Evolutionary conservation across 202 grass and related monocot genomes (phyloP), one percentile per base, ranked within the genome.

Genomic region (Schoenoplectus tabernaemontani): DNA sequence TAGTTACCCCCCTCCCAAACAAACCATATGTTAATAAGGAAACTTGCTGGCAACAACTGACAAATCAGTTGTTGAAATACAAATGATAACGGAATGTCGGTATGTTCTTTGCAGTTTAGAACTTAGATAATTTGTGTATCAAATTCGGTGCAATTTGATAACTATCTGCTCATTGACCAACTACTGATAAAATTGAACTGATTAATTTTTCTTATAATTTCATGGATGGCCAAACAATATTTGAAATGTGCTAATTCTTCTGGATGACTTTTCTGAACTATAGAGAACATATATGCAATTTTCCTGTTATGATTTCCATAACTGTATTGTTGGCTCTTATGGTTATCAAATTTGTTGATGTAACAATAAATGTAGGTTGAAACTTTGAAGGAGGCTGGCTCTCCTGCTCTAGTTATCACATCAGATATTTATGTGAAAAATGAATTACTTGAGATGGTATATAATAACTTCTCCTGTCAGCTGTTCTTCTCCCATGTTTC

Each of bases 361-460:
- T 37, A 37, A 37, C 78, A 58, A 24, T 83, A 33, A 81, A 82
- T 89, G 17, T 59, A 98, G 95, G 95, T 98, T 85, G 91, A 88
- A 86, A 88, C 86, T 86, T 89, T 98, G 78, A 88, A 83, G 78
- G 85, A 84, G 37, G 91, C 93, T 78, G 91, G 91, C 41, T 90
- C 85, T 54, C 96, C 96, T 16, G 90, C 92, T 57, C 89, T 90
- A 84, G 91, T 95, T 53, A 86, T 95, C 83, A 95, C 91, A 59
- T 98, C 91, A 1, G 89, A 98, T 95, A 86, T 86, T 59, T 81
- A 87, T 83, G 87, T 90, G 75, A 90, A 95, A 85, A 92, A 91
- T 58, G 85, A 88, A 83, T 90, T 91, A 19, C 83, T 93, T 88
- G 89, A 81, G 64, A 88, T 91, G 81, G 89, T 98, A 87, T 67